These are phyloP conservation scores for Mercurialis annua DNA, from an alignment of 345 rosid species.

Conservation along the genomic window DNA sequence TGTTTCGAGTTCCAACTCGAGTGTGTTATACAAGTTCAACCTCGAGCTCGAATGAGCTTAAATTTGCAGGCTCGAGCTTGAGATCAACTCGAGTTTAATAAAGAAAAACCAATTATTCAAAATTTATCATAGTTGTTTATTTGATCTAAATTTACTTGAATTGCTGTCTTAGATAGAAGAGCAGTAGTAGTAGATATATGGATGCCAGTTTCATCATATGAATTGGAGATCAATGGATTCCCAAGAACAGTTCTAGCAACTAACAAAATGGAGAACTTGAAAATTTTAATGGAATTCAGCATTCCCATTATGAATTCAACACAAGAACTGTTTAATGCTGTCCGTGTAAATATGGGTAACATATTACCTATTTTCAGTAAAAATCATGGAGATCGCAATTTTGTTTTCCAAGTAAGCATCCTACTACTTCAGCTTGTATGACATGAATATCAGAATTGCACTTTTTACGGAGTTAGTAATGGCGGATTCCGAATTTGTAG, in stretches of 20 bases:
- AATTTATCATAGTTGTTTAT: too few species aligned
- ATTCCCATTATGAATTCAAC: conserved; percentile 46
- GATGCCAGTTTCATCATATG: conserved; percentile 47
- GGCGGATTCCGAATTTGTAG: conserved; percentile 26
- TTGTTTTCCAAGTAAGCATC: conserved; percentile 38
- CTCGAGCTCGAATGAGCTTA: too few species aligned
- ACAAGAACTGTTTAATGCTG: conserved; percentile 36
- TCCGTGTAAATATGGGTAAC: conserved; percentile 33
- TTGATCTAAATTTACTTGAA: not conserved
- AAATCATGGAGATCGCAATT: conserved; percentile 40
- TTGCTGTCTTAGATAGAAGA: conserved; percentile 45
- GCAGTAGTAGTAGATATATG: conserved; percentile 46
- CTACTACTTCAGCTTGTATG: conserved; percentile 4
- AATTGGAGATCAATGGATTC: conserved; percentile 36
- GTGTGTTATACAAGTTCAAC: too few species aligned
- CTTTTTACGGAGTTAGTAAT: not conserved
- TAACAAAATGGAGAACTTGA: conserved; percentile 34
- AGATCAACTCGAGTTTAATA: too few species aligned
- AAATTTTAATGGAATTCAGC: conserved; percentile 47
- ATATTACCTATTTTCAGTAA: conserved; percentile 26
- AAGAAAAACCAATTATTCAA: too few species aligned
- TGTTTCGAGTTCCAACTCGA: too few species aligned
- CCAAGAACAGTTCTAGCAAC: conserved; percentile 49
- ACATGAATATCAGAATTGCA: not conserved
- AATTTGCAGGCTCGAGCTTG: too few species aligned